These are phyloP conservation scores for Dalbergia cochinchinensis DNA, from an alignment of 306 rosid genomes.

Conservation along the genomic window DNA sequence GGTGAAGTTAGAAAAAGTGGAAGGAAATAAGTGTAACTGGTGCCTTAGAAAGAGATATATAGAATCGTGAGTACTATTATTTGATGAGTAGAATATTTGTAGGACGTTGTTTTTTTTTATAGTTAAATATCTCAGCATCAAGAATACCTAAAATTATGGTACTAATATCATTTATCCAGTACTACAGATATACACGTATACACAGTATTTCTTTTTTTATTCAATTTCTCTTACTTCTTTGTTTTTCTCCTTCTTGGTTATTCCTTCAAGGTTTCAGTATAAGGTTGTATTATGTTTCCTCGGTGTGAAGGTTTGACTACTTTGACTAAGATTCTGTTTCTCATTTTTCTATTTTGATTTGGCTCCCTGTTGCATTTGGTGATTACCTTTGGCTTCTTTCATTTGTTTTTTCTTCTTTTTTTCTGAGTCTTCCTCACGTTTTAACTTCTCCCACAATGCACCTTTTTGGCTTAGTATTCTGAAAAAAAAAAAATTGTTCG, in stretches of 20 bases:
- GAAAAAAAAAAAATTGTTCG: neutral
- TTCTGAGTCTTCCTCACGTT: slow-evolving; percentile 30
- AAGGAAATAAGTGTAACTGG: neutral
- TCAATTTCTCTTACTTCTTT: too few species aligned
- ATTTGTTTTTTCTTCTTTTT: slow-evolving; percentile 12
- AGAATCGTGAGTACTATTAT: too few species aligned
- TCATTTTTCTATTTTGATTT: slow-evolving; percentile 64
- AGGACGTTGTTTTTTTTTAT: too few species aligned
- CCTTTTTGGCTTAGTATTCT: slow-evolving; percentile 31
- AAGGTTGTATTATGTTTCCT: slow-evolving; percentile 48
- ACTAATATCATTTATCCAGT: too few species aligned
- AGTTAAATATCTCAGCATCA: too few species aligned
- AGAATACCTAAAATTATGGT: too few species aligned
- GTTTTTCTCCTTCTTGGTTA: neutral
- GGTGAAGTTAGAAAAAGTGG: slow-evolving; percentile 19
- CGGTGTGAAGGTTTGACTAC: slow-evolving; percentile 62
- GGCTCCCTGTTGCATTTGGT: slow-evolving; percentile 50
- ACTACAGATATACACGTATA: too few species aligned
- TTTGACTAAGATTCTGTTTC: slow-evolving; percentile 67
- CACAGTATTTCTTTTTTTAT: too few species aligned
- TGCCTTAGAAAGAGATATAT: too few species aligned
- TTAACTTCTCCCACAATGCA: slow-evolving; percentile 19
- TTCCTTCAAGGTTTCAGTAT: slow-evolving; percentile 29
- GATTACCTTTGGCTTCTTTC: slow-evolving; percentile 40
- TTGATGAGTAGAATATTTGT: too few species aligned